Percentiles rank a stretch among this genome's conserved stretches.
Evolutionary conservation across 2,329 filamentous ascomycete genomes (phyloP).

Genomic region (Apiospora koreana): DNA sequence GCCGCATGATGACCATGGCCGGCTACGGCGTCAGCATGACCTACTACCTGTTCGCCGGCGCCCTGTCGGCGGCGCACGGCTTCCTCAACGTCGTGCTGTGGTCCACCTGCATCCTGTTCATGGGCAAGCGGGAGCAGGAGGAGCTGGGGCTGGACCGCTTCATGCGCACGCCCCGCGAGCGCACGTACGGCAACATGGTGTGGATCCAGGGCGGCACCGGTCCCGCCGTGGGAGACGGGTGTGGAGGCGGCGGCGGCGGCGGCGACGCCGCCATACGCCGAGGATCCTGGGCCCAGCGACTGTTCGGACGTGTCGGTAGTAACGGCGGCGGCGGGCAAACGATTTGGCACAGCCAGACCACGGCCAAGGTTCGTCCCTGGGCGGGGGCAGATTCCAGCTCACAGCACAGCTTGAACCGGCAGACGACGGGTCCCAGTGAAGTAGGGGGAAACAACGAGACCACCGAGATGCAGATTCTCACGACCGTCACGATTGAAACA

Average conservation of each 20-base stretch:
- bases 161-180: neutral
- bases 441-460: neutral
- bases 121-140: neutral
- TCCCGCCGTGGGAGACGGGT: neutral
- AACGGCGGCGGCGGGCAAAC: neutral
- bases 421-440: neutral
- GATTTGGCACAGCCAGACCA: neutral
- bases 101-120: neutral
- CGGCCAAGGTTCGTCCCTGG: neutral
- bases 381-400: neutral
- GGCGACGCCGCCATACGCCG: neutral
- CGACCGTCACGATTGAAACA: neutral
- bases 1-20: neutral
- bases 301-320: neutral
- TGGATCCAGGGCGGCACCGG: conserved; percentile 2
- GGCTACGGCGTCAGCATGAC: neutral
- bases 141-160: conserved; percentile 7
- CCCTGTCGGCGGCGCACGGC: neutral
- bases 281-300: neutral
- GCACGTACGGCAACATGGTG: conserved; percentile 1
- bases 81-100: neutral
- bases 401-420: neutral
- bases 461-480: conserved; percentile 2
- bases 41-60: neutral
- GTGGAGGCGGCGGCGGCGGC: neutral